These are phyloP conservation scores for Chaetomium tenue DNA, from an alignment of 495 filamentous ascomycete species.

Conservation along the genomic window DNA sequence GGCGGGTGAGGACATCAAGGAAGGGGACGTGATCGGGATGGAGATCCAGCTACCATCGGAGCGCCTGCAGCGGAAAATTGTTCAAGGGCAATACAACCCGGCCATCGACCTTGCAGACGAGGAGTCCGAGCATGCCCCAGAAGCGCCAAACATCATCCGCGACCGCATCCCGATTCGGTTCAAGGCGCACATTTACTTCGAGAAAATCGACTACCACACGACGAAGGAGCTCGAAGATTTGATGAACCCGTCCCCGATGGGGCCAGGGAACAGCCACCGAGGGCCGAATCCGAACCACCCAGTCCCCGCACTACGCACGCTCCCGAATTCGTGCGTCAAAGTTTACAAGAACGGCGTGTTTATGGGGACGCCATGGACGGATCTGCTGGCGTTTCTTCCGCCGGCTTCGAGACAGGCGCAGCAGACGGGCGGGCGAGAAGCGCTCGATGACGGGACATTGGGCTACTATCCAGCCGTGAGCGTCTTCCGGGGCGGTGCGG, in stretches of 20 bases:
- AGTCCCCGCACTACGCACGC: constrained; percentile 68
- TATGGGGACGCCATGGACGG: constrained; percentile 84
- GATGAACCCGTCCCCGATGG: constrained; percentile 67
- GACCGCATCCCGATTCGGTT: constrained; percentile 93
- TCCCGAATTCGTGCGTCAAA: constrained; percentile 81
- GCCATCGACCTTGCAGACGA: constrained; percentile 65
- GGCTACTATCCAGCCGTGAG: constrained; percentile 95
- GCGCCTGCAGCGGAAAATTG: constrained; percentile 79
- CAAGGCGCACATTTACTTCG: constrained; percentile 90
- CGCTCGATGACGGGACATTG: constrained; percentile 86
- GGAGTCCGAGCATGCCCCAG: constrained; percentile 46
- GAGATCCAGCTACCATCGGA: constrained; percentile 88
- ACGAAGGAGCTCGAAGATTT: constrained; percentile 87
- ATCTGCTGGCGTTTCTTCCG: constrained; percentile 87
- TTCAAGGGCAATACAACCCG: constrained; percentile 81
- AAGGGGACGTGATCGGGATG: constrained; percentile 93
- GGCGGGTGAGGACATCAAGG: constrained; percentile 62
- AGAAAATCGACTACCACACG: constrained; percentile 86
- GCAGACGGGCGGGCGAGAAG: constrained; percentile 72
- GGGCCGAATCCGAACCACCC: constrained; percentile 69
- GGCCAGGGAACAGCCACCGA: constrained; percentile 44
- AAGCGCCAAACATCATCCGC: constrained; percentile 74
- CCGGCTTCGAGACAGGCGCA: constrained; percentile 78
- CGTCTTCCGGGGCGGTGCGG: constrained; percentile 86
- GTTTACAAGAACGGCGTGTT: constrained; percentile 88